Percentiles rank a stretch among this genome's conserved stretches.
phyloP scores from a whole-genome alignment of 306 rosid genomes.

The Corylus americana region DNA sequence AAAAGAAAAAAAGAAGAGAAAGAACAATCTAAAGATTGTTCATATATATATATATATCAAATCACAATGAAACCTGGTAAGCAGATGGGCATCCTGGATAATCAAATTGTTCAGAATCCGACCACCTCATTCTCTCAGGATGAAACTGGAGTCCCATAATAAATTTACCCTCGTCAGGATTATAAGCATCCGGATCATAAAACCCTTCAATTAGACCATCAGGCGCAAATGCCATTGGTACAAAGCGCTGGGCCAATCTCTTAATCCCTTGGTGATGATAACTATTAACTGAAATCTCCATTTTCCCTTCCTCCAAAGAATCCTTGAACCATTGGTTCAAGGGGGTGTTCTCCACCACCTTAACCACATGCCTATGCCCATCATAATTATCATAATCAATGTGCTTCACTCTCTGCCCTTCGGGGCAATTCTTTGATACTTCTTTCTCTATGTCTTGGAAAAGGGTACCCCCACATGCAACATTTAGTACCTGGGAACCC shows the following conservation, averaged over 20 bases:
- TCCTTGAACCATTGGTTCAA: slow-evolving; percentile 76
- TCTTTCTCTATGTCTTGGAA: slow-evolving; percentile 76
- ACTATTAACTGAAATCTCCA: slow-evolving; percentile 79
- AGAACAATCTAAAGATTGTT: background rate
- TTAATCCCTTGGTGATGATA: slow-evolving; percentile 96
- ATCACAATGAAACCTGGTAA: slow-evolving; percentile 53
- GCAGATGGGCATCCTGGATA: slow-evolving; percentile 87
- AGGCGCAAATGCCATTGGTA: slow-evolving; percentile 79
- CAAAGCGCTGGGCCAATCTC: slow-evolving; percentile 78
- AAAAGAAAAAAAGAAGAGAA: background rate
- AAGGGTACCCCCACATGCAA: slow-evolving; percentile 89
- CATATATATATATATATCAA: background rate
- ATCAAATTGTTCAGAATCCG: slow-evolving; percentile 81
- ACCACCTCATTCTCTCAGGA: slow-evolving; percentile 81
- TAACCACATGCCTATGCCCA: slow-evolving; percentile 78
- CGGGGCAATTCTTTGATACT: slow-evolving; percentile 40
- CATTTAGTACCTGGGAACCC: slow-evolving; percentile 84
- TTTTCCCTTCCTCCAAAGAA: slow-evolving; percentile 52
- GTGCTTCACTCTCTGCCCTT: slow-evolving; percentile 51
- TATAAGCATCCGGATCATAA: slow-evolving; percentile 86
- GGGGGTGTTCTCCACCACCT: slow-evolving; percentile 73
- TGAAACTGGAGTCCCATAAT: slow-evolving; percentile 96
- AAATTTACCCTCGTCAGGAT: slow-evolving; percentile 87
- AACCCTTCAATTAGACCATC: slow-evolving; percentile 91
- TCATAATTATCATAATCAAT: slow-evolving; percentile 83